These are phyloP conservation scores for Alternaria hordeiaustralica DNA, from an alignment of 2,329 filamentous ascomycete genomes.

Conservation along the genomic window DNA sequence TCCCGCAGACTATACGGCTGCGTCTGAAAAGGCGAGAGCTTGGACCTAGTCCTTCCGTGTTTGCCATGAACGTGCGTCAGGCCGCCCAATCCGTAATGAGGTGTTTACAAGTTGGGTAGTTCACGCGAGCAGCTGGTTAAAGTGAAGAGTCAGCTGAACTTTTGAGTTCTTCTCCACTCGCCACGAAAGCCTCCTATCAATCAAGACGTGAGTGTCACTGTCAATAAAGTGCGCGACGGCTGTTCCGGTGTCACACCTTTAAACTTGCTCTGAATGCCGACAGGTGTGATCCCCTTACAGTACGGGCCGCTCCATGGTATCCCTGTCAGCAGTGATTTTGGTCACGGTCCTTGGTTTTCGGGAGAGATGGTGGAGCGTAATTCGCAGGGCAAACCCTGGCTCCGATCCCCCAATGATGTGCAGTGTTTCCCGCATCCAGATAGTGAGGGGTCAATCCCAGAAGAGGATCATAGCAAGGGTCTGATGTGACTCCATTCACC, in stretches of 20 bases:
- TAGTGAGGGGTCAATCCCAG: constrained; percentile 12
- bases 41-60: neutral
- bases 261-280: neutral
- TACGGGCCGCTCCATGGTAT: constrained; percentile 9
- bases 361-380: neutral
- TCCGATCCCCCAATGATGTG: constrained; percentile 9
- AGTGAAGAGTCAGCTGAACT: neutral
- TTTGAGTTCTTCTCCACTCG: neutral
- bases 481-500: constrained; percentile 8
- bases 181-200: neutral
- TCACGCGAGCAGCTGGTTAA: neutral
- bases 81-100: neutral
- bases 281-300: neutral
- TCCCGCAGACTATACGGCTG: neutral
- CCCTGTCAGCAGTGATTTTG: neutral
- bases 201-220: neutral
- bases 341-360: neutral
- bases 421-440: constrained; percentile 14
- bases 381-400: constrained; percentile 8
- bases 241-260: neutral
- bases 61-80: neutral
- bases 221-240: neutral
- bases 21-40: neutral
- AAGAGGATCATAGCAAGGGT: constrained; percentile 7
- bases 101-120: neutral